phyloP scores from a whole-genome alignment of 495 filamentous ascomycete genomes.

The Penicillium salamii region DNA sequence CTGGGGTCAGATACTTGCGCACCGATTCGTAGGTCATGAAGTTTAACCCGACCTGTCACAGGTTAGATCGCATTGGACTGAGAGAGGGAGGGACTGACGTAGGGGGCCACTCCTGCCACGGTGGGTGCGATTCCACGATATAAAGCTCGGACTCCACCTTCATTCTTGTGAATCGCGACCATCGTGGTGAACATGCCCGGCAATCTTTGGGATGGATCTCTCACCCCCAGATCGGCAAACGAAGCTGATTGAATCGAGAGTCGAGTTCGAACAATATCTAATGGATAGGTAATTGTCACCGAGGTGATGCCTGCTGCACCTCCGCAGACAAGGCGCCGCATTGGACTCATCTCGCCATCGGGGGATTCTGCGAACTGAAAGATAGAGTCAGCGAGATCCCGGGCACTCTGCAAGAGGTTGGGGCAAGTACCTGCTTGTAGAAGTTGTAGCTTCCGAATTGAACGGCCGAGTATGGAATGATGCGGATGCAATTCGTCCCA shows the following conservation, averaged over 20 bases:
- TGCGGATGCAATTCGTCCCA: conserved; percentile 96
- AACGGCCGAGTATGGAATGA: conserved; percentile 95
- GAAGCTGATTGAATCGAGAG: conserved; percentile 96
- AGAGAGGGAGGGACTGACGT: conserved; percentile 55
- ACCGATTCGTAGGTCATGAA: conserved; percentile 97
- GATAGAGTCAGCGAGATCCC: neutral
- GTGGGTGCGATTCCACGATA: conserved; percentile 94
- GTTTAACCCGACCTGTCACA: conserved; percentile 79
- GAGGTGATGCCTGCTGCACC: conserved; percentile 92
- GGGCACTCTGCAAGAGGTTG: neutral
- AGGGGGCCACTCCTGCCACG: conserved; percentile 91
- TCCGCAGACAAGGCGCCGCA: conserved; percentile 76
- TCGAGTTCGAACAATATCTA: conserved; percentile 94
- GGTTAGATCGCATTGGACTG: conserved; percentile 18
- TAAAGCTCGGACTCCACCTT: conserved; percentile 78
- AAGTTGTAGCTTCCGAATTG: conserved; percentile 98
- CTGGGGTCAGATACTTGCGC: conserved; percentile 78
- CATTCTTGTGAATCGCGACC: conserved; percentile 79
- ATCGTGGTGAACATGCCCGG: conserved; percentile 93
- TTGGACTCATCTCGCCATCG: conserved; percentile 62
- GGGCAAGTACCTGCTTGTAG: conserved; percentile 77
- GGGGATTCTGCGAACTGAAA: conserved; percentile 74
- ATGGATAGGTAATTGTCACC: conserved; percentile 75
- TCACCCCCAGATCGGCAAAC: conserved; percentile 67
- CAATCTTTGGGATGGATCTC: conserved; percentile 51